Evolutionary conservation across 2,329 filamentous ascomycete genomes (phyloP), one percentile per base, ranked within the genome.

Genomic region (Albifimbria verrucaria): DNA sequence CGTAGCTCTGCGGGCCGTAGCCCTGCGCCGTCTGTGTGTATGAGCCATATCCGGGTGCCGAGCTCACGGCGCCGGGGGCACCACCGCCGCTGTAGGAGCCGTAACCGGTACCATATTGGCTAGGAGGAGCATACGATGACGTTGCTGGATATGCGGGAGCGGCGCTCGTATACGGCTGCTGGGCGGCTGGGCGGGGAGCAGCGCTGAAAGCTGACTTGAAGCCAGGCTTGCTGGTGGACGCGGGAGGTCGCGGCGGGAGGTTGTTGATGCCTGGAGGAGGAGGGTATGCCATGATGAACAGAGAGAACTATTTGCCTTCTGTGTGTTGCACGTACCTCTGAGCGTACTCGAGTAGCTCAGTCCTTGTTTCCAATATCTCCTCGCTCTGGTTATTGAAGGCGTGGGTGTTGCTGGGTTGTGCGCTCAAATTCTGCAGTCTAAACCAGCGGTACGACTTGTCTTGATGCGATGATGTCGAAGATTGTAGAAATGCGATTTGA

Each of bases 241-340:
- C 82, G 42, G 90, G 89, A 56, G 90, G 90, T 62, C 89, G 87
- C 57, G 90, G 85, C 59, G 90, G 90, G 39, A 95, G 87, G 62
- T 69, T 71, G 66, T 59, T 71, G 64, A 74, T 71, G 64, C 89
- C 89, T 90, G 90, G 88, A 88, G 88, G 88, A 69, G 87, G 87
- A 74, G 89, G 87, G 81, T 90, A 90, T 75, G 89, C 87, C 90
- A 93, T 93, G 81, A 85, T 86, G 82, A 85, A 85, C 74, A 79
- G 73, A 64, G 59, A 58, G 61, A 53, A 57, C 48, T 57, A 50
- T 51, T 58, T 55, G 53, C 47, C 55, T 57, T 63, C 52, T 61
- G 58, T 49, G 52, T 39, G 51, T 53, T 55, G 53, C 60, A 73
- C 78, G 77, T 81, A 81, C 78, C 78, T 80, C 25, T 47, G 44